Evolutionary conservation across 768 basidiomycete genomes (phyloP).

Genomic region (Lactifluus volemus): DNA sequence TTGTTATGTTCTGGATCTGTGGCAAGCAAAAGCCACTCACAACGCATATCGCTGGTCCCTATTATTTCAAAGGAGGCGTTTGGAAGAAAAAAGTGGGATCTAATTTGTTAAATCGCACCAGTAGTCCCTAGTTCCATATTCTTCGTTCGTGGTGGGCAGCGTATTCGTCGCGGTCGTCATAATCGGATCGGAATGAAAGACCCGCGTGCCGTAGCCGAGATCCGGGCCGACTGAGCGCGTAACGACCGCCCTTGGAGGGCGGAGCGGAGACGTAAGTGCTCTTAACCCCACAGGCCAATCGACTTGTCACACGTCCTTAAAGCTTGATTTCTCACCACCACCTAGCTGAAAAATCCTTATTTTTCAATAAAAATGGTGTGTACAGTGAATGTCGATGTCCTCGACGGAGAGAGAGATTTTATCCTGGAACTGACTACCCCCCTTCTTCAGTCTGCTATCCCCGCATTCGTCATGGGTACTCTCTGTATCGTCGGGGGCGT

Average conservation of each 20-base stretch:
- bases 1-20: neutral
- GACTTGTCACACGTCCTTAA: constrained; percentile 1
- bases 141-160: constrained; percentile 56
- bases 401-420: neutral
- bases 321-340: neutral
- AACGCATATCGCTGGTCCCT: constrained; percentile 67
- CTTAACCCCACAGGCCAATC: neutral
- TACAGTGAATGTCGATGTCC: neutral
- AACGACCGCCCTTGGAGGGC: neutral
- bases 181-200: neutral
- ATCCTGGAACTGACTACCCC: neutral
- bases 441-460: constrained; percentile 58
- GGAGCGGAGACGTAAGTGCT: neutral
- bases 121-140: constrained; percentile 60
- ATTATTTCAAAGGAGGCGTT: neutral
- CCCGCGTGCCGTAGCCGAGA: neutral
- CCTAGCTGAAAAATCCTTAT: neutral
- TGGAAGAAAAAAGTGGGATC: neutral
- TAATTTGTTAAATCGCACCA: constrained; percentile 37
- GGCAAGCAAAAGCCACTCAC: constrained; percentile 31
- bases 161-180: constrained; percentile 13
- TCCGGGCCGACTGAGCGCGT: neutral
- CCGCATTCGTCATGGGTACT: constrained; percentile 68
- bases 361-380: neutral
- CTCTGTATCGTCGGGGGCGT: constrained; percentile 72